Conservation (phyloP, 2,329 filamentous ascomycete species). For the Biscogniauxia mediterranea region DNA sequence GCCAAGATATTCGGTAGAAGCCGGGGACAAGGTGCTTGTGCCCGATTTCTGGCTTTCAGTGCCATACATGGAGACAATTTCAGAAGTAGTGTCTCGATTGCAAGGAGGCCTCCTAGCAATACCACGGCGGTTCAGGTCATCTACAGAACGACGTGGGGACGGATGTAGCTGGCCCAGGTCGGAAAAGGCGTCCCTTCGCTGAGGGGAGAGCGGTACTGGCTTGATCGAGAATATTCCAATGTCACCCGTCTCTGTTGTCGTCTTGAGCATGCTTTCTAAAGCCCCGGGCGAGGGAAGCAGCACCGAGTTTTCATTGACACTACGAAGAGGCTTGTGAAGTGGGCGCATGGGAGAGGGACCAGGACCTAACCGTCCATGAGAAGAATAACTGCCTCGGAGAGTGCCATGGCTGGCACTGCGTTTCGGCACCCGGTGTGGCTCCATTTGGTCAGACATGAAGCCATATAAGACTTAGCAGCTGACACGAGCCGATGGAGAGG, state of each 20-base stretch:
- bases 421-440: conserved; percentile 30
- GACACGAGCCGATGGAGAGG: conserved; percentile 3
- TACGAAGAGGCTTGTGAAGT: conserved; percentile 41
- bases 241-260: conserved; percentile 64
- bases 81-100: conserved; percentile 51
- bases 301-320: conserved; percentile 42
- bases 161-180: conserved; percentile 30
- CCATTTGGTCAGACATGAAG: conserved; percentile 19
- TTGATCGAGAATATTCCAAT: conserved; percentile 60
- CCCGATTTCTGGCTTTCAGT: conserved; percentile 48
- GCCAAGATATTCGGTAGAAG: conserved; percentile 40
- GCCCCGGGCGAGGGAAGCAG: conserved; percentile 51
- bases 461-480: conserved; percentile 1
- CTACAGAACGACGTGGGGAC: conserved; percentile 31
- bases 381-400: conserved; percentile 28
- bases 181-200: conserved; percentile 28
- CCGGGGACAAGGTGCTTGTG: conserved; percentile 42
- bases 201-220: conserved; percentile 36
- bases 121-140: conserved; percentile 36
- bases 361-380: conserved; percentile 18
- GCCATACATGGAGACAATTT: conserved; percentile 56
- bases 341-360: conserved; percentile 25
- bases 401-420: conserved; percentile 34
- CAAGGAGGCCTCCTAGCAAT: conserved; percentile 47
- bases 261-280: conserved; percentile 64